Evolutionary conservation across 306 rosid genomes (phyloP), one percentile per base, ranked within the genome.

Genomic region (Albizia julibrissin): DNA sequence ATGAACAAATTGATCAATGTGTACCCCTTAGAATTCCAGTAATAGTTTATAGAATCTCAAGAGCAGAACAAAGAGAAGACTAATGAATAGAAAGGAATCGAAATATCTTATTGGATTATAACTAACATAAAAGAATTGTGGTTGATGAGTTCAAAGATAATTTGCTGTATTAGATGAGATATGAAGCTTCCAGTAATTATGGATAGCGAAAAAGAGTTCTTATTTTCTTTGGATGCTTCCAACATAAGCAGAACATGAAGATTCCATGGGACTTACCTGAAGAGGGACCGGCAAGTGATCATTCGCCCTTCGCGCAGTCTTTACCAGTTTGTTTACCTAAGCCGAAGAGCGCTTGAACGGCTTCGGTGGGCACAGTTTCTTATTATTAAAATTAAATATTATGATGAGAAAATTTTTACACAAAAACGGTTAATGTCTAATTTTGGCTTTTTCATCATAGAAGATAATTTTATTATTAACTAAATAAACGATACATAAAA

Each of bases 221-320:
- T 27, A 6, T 9, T 12, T 31, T 5, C 14, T 50, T 13, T 50
- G 78, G 49, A n/a, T 34, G 21, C 33, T 34, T 50, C 18, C 66
- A 6, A 56, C 14, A 31, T 34, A 56, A 37, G 69, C 13, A n/a
- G 49, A n/a, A 40, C 6, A 54, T 4, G 9, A 10, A 29, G 61
- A 44, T 43, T 44, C 6, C 0, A 50, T 8, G n/a, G 16, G 22
- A 29, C 42, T 33, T 68, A 84, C 84, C 84, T 80, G 54, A 52
- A 40, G 64, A 84, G 68, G 77, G 76, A 81, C 82, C 77, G 72
- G 71, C 77, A 81, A 75, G 24, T 49, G 14, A 85, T 77, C 85
- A 81, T 85, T 72, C 76, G 56, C 77, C 87, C 81, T 46, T 7
- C 11, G 39, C n/a, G n/a, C 21, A 29, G 40, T 5, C n/a, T 15